Evolutionary conservation across 306 rosid species (phyloP).

Genomic region (Boehmeria nivea): DNA sequence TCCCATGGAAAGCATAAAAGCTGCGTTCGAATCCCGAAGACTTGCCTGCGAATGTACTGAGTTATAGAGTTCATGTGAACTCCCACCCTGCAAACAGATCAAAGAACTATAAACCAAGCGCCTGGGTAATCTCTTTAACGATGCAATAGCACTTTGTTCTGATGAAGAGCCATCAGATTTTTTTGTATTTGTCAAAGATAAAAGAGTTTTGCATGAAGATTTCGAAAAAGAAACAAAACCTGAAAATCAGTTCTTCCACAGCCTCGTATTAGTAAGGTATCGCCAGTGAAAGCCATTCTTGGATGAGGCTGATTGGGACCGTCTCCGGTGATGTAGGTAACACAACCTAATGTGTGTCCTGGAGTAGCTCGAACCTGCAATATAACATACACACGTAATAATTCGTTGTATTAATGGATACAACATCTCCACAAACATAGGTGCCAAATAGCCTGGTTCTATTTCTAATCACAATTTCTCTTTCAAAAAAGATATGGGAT

Average conservation of each 20-base stretch:
- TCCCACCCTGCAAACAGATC: conserved; percentile 76
- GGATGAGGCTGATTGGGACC: conserved; percentile 71
- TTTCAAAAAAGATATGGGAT: no score
- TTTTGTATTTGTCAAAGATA: conserved; percentile 5
- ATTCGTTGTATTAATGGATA: no score
- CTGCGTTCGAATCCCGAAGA: conserved; percentile 16
- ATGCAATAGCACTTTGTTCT: background rate
- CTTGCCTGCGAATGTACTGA: conserved; percentile 94
- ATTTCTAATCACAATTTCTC: no score
- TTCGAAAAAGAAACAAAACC: conserved; percentile 35
- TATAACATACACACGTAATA: background rate
- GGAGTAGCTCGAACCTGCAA: conserved; percentile 89
- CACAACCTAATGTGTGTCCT: conserved; percentile 85
- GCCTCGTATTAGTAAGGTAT: conserved; percentile 75
- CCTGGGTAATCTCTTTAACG: conserved; percentile 6
- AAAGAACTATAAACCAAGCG: conserved; percentile 16
- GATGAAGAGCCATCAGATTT: background rate
- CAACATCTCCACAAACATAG: no score
- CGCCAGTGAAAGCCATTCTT: conserved; percentile 90
- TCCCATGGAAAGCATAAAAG: conserved; percentile 5
- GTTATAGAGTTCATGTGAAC: conserved; percentile 77
- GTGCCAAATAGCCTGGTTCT: no score
- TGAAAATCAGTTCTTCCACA: conserved; percentile 98
- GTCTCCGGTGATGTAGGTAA: conserved; percentile 91
- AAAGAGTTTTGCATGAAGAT: conserved; percentile 1